Percentiles rank a stretch among this genome's conserved stretches.
Conservation (phyloP, 805 yeast genomes). For the Ogataea pignaliae region DNA sequence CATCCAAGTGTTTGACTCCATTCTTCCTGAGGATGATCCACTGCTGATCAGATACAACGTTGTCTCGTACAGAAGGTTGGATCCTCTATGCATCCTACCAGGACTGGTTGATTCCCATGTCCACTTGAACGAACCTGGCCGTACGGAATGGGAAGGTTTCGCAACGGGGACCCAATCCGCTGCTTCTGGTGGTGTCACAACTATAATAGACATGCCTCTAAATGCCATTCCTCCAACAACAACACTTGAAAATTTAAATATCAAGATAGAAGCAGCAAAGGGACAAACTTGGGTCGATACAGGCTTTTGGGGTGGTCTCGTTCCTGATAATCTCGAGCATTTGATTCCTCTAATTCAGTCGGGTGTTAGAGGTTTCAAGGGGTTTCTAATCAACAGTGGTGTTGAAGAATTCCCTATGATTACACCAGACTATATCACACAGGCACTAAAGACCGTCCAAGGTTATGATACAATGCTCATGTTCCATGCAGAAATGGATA, state of each 20-base stretch:
- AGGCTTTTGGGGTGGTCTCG: constrained; percentile 95
- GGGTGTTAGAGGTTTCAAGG: constrained; percentile 93
- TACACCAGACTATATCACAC: constrained; percentile 53
- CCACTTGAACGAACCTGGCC: constrained; percentile 94
- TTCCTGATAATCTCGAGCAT: constrained; percentile 71
- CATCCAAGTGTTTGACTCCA: constrained; percentile 40
- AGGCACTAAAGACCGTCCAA: constrained; percentile 61
- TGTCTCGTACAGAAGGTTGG: constrained; percentile 44
- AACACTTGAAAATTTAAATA: constrained; percentile 65
- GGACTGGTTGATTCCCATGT: constrained; percentile 94
- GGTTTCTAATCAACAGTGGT: constrained; percentile 90
- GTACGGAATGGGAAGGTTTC: constrained; percentile 98
- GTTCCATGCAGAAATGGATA: constrained; percentile 90
- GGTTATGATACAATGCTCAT: constrained; percentile 67
- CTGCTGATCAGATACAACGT: constrained; percentile 39
- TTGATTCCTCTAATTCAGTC: constrained; percentile 70
- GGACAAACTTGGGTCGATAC: constrained; percentile 89
- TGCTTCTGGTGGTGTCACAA: constrained; percentile 93
- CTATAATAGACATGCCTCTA: constrained; percentile 93
- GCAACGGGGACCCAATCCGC: constrained; percentile 96
- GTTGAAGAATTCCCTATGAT: constrained; percentile 94
- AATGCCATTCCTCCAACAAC: constrained; percentile 97
- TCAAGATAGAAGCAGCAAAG: constrained; percentile 72
- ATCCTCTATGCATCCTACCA: constrained; percentile 70
- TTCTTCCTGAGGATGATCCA: constrained; percentile 37